These are phyloP conservation scores for Pleomassaria siparia DNA, from an alignment of 2,329 filamentous ascomycete species.

Conservation along the genomic window DNA sequence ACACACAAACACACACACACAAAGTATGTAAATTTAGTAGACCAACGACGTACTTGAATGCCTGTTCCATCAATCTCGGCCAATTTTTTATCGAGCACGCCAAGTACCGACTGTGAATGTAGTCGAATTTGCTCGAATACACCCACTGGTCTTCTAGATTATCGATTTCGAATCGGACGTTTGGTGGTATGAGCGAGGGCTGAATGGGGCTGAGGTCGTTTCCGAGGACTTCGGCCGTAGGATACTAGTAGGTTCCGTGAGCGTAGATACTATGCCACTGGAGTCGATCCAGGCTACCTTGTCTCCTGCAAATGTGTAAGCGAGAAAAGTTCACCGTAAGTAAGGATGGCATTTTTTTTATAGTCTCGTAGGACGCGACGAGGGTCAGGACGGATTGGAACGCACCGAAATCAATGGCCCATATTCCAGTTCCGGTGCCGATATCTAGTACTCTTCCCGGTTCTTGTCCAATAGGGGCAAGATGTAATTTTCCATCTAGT, in stretches of 20 bases:
- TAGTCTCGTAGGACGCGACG: background rate
- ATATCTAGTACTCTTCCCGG: constrained; percentile 23
- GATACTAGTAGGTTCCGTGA: constrained; percentile 18
- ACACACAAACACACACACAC: no score
- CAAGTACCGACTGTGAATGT: constrained; percentile 34
- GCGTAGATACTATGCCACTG: no score
- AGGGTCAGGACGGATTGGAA: background rate
- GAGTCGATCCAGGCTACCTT: no score
- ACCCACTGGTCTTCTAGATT: constrained; percentile 43
- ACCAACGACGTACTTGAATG: constrained; percentile 27
- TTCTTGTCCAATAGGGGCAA: constrained; percentile 24
- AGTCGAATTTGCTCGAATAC: constrained; percentile 31
- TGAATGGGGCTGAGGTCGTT: constrained; percentile 44
- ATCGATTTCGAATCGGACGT: constrained; percentile 43
- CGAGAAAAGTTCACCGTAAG: no score
- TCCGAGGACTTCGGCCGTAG: constrained; percentile 35
- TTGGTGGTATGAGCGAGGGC: constrained; percentile 42
- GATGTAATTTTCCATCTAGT: constrained; percentile 23
- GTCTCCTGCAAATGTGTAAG: constrained; percentile 16
- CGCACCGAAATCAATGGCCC: constrained; percentile 28
- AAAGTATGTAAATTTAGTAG: background rate
- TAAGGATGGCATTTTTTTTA: no score
- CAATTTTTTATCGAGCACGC: constrained; percentile 35
- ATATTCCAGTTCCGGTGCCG: constrained; percentile 26
- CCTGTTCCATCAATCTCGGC: constrained; percentile 28